Conservation (phyloP, 176 grass and related monocot genomes). For the Oryza longistaminata region DNA sequence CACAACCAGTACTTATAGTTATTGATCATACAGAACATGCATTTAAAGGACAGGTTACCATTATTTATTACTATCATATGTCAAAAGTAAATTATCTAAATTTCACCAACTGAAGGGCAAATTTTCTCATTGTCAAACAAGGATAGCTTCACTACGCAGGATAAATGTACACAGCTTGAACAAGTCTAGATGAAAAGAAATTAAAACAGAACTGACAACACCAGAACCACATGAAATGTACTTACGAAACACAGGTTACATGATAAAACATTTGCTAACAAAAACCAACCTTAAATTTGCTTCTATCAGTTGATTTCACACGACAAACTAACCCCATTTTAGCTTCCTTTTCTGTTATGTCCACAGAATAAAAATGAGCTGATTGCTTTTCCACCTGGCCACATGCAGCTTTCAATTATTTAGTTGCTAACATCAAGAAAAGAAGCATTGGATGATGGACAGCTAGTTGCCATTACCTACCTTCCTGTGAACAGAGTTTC, state of each 20-base stretch:
- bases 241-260: slow-evolving; percentile 11
- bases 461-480: slow-evolving; percentile 43
- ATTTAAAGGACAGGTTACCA: background rate
- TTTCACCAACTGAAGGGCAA: background rate
- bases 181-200: slow-evolving; percentile 15
- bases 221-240: background rate
- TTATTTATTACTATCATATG: background rate
- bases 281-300: slow-evolving; percentile 94
- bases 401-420: slow-evolving; percentile 42
- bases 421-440: slow-evolving; percentile 26
- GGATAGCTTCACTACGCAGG: background rate
- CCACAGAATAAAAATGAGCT: slow-evolving; percentile 93
- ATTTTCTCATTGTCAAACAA: background rate
- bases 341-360: slow-evolving; percentile 83
- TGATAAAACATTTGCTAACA: background rate
- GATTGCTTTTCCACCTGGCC: slow-evolving; percentile 94
- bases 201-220: background rate
- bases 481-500: slow-evolving; percentile 71
- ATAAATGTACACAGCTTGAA: slow-evolving; percentile 13
- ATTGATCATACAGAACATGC: background rate
- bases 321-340: slow-evolving; percentile 85
- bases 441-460: slow-evolving; percentile 34
- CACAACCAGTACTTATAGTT: background rate
- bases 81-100: background rate
- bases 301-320: slow-evolving; percentile 79